Conservation (phyloP, 495 filamentous ascomycete genomes). For the Penicillium crystallinum region DNA sequence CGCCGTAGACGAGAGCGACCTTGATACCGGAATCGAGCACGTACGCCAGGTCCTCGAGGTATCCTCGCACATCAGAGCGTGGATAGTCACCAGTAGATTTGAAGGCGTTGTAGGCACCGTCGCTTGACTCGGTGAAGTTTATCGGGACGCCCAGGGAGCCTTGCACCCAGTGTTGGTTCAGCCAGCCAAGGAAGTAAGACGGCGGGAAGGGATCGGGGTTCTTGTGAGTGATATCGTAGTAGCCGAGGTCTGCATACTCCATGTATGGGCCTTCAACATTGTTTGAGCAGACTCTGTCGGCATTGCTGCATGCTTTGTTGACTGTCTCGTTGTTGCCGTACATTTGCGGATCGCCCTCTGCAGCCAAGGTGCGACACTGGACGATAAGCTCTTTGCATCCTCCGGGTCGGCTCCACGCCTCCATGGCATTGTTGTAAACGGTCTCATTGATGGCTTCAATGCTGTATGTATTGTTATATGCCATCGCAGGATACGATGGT, state of each 20-base stretch:
- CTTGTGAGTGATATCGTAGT: conserved; percentile 58
- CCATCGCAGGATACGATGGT: conserved; percentile 61
- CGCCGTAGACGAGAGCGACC: conserved; percentile 65
- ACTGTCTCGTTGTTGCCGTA: conserved; percentile 42
- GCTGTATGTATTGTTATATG: conserved; percentile 71
- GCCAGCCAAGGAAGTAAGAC: conserved; percentile 55
- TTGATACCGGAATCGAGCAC: conserved; percentile 54
- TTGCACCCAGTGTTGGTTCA: conserved; percentile 60
- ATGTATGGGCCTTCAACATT: conserved; percentile 35
- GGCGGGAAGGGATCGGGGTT: conserved; percentile 59
- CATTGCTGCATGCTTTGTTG: conserved; percentile 35
- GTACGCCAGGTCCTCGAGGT: conserved; percentile 48
- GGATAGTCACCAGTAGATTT: conserved; percentile 41
- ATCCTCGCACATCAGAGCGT: conserved; percentile 42
- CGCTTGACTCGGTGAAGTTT: conserved; percentile 57
- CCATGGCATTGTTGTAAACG: conserved; percentile 41
- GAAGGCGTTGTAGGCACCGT: conserved; percentile 50
- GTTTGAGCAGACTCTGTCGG: conserved; percentile 34
- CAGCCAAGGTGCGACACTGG: conserved; percentile 38
- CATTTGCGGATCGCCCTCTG: conserved; percentile 40
- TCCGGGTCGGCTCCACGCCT: conserved; percentile 45
- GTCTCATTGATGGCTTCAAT: conserved; percentile 58
- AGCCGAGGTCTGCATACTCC: conserved; percentile 38
- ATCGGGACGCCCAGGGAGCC: conserved; percentile 57
- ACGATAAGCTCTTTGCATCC: conserved; percentile 59